Evolutionary conservation across 305 asterid genomes (phyloP).

Genomic region (Striga hermonthica): DNA sequence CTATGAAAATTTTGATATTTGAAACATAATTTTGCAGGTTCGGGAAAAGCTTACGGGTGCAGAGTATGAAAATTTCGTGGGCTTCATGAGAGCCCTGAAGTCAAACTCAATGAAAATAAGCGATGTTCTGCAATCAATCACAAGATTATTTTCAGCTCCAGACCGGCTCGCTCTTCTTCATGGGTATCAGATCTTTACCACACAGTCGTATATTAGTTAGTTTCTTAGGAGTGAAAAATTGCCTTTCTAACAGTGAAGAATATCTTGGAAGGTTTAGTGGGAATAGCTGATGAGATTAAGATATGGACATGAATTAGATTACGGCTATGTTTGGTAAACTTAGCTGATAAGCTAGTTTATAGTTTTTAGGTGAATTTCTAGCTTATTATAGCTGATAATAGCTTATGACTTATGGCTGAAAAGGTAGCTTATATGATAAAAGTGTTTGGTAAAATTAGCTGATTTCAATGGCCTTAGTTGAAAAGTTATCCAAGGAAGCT

Average conservation of each 20-base stretch:
- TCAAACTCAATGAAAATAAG: constrained; percentile 76
- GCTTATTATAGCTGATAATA: too few species aligned
- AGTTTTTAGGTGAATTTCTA: too few species aligned
- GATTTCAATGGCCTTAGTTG: too few species aligned
- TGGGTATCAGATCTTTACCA: constrained; percentile 48
- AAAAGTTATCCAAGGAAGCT: too few species aligned
- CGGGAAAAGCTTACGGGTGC: constrained; percentile 66
- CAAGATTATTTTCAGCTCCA: constrained; percentile 72
- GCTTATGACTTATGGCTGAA: too few species aligned
- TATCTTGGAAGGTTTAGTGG: constrained; percentile 3
- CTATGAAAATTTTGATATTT: neutral
- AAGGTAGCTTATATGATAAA: too few species aligned
- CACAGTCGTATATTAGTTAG: neutral
- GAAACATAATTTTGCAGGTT: constrained; percentile 45
- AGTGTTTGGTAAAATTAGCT: too few species aligned
- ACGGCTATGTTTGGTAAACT: too few species aligned
- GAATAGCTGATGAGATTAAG: neutral
- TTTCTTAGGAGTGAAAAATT: neutral
- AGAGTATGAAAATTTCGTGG: constrained; percentile 78
- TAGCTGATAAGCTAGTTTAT: too few species aligned
- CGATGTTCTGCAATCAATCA: constrained; percentile 72
- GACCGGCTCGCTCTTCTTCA: constrained; percentile 78
- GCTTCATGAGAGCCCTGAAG: constrained; percentile 75
- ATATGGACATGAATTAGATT: neutral
- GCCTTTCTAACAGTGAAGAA: neutral